phyloP scores from a whole-genome alignment of 176 grass and related monocot genomes.

The Rhynchospora pubera region DNA sequence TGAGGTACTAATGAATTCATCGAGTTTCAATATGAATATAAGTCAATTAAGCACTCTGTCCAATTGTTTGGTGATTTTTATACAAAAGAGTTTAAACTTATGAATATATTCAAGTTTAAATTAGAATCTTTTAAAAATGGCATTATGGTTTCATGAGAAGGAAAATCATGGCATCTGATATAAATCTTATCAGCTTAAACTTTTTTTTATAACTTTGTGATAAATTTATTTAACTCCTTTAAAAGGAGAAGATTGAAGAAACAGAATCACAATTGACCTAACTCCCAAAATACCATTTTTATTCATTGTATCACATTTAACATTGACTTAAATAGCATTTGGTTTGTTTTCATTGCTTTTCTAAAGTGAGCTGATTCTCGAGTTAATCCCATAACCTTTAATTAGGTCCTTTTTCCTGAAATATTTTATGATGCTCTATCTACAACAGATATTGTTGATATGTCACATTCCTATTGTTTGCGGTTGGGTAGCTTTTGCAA shows the following conservation, averaged over 20 bases:
- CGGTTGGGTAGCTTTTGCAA: not conserved
- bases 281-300: not conserved
- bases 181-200: not conserved
- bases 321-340: not conserved
- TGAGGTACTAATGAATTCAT: not conserved
- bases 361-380: not conserved
- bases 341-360: not conserved
- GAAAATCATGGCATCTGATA: not conserved
- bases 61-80: not conserved
- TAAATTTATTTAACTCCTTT: not conserved
- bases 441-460: not conserved
- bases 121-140: not conserved
- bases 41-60: not conserved
- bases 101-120: not conserved
- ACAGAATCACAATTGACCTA: not conserved
- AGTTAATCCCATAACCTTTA: not conserved
- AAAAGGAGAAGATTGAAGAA: not conserved
- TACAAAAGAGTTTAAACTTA: not conserved
- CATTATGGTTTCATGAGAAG: slow-evolving; percentile 12
- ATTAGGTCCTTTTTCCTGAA: not conserved
- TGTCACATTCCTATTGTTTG: not conserved
- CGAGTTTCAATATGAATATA: slow-evolving; percentile 6
- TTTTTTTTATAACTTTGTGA: not conserved
- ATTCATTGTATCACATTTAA: not conserved
- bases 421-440: not conserved